Conservation (phyloP, 2,329 filamentous ascomycete genomes). For the Pseudocercospora fijiensis region DNA sequence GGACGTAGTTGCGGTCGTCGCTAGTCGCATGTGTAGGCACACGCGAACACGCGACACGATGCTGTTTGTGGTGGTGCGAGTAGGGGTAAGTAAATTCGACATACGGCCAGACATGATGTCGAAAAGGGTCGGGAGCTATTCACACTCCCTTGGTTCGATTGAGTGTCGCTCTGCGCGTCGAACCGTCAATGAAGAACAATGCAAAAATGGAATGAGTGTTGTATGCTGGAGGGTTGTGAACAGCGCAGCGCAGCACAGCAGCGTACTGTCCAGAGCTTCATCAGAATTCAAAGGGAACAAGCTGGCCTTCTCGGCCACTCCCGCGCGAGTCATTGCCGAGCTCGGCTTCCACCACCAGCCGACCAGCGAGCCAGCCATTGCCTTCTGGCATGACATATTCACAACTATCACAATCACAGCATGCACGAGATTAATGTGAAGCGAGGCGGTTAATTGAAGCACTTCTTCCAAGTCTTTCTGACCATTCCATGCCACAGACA, state of each 20-base stretch:
- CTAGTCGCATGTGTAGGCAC: background rate
- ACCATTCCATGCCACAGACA: background rate
- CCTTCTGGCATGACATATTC: background rate
- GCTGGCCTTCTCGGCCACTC: background rate
- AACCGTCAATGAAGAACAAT: background rate
- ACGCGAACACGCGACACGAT: background rate
- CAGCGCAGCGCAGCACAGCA: background rate
- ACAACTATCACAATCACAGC: background rate
- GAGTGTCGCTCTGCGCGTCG: background rate
- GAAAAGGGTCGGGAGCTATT: conserved; percentile 12
- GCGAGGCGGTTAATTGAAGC: background rate
- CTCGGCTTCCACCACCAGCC: background rate
- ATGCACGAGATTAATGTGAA: too few relatives aligned
- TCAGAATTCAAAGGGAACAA: conserved; percentile 2
- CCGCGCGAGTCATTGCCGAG: conserved; percentile 1
- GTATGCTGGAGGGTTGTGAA: background rate
- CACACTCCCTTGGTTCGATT: conserved; percentile 7
- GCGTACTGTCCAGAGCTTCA: background rate
- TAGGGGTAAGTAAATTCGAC: conserved; percentile 9
- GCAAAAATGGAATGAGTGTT: conserved; percentile 15
- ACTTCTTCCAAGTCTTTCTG: too few relatives aligned
- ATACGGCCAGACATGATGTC: conserved; percentile 23
- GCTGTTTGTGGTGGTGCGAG: background rate
- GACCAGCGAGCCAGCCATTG: too few relatives aligned
- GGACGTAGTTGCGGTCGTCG: background rate